These are phyloP conservation scores for Breviolum minutum DNA, from an alignment of 73 alveolate species.

Conservation along the genomic window DNA sequence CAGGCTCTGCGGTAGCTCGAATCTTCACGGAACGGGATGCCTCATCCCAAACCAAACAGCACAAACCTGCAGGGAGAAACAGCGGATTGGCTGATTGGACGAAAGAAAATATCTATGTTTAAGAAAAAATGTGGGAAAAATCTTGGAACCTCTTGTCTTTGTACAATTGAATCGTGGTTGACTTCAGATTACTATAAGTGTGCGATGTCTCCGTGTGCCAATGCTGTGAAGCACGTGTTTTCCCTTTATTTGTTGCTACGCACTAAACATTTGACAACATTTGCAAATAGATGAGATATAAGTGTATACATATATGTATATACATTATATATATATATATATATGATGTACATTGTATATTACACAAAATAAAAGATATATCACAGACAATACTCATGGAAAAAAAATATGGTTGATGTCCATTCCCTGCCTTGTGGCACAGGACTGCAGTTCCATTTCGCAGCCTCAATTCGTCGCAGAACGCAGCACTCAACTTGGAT, in stretches of 20 bases:
- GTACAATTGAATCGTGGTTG: background rate
- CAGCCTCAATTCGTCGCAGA: constrained; percentile 7
- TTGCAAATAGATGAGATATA: no score
- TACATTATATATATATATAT: no score
- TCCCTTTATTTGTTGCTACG: no score
- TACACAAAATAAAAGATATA: no score
- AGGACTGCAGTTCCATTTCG: constrained; percentile 49
- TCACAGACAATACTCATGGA: background rate
- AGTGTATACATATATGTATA: no score
- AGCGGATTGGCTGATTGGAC: background rate
- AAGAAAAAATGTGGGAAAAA: background rate
- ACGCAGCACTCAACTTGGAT: background rate
- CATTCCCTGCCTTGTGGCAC: constrained; percentile 45
- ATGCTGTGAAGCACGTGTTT: background rate
- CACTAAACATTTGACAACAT: no score
- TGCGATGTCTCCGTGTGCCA: background rate
- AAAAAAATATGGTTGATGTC: no score
- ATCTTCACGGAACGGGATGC: constrained; percentile 33
- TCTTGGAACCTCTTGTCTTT: no score
- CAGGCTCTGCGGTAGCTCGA: constrained; percentile 76
- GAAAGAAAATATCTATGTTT: background rate
- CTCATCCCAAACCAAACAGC: constrained; percentile 70
- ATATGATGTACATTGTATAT: no score
- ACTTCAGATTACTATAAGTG: background rate
- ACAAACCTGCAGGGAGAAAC: background rate